Conservation (phyloP, 495 filamentous ascomycete genomes). For the Podospora comata region DNA sequence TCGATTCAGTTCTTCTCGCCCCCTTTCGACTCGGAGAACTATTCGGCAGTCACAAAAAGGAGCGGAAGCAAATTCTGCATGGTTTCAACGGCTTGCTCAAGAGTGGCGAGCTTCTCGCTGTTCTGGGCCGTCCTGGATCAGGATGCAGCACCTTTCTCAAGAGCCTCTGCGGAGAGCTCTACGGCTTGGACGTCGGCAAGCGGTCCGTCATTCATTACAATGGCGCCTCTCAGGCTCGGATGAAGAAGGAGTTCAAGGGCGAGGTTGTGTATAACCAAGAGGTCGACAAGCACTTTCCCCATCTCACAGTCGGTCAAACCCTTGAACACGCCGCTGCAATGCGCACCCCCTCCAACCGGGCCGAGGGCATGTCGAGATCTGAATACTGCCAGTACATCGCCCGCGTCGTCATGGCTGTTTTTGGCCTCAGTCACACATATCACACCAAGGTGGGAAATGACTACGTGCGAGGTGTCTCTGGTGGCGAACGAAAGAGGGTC, state of each 20-base stretch:
- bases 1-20: conserved; percentile 49
- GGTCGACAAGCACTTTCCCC: conserved; percentile 63
- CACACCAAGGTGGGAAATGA: conserved; percentile 83
- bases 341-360: conserved; percentile 65
- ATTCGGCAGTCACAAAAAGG: conserved; percentile 33
- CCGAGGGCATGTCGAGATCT: conserved; percentile 56
- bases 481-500: conserved; percentile 55
- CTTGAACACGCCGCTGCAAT: conserved; percentile 61
- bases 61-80: conserved; percentile 57
- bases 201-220: conserved; percentile 51
- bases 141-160: conserved; percentile 62
- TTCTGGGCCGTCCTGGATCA: conserved; percentile 68
- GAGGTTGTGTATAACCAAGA: conserved; percentile 57
- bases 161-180: conserved; percentile 65
- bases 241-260: conserved; percentile 59
- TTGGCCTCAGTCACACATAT: conserved; percentile 58
- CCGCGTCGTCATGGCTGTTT: conserved; percentile 67
- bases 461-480: conserved; percentile 66
- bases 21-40: conserved; percentile 47
- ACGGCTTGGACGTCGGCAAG: conserved; percentile 46
- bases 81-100: conserved; percentile 70
- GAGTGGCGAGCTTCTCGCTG: conserved; percentile 75
- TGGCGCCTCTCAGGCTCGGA: conserved; percentile 47
- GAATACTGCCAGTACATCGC: conserved; percentile 67
- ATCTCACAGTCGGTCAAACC: conserved; percentile 65